Conservation (phyloP, 2,329 filamentous ascomycete species). For the Apiospora rasikravindrae region DNA sequence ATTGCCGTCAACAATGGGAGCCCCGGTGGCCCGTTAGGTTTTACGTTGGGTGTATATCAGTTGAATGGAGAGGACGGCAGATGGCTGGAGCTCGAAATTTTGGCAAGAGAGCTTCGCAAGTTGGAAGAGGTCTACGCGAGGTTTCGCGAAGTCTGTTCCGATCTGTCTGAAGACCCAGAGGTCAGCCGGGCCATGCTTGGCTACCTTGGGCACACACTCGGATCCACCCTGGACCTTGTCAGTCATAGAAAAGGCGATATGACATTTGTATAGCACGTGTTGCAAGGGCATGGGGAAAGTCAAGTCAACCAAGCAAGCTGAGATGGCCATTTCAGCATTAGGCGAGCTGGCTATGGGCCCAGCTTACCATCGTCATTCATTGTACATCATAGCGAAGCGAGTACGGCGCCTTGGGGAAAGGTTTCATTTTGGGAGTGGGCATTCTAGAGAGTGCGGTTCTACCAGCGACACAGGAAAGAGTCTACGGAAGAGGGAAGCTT, state of each 20-base stretch:
- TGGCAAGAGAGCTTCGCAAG: conserved; percentile 53
- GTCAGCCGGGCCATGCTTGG: conserved; percentile 52
- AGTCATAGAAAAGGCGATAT: conserved; percentile 43
- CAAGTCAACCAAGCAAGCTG: not conserved
- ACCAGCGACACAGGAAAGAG: not conserved
- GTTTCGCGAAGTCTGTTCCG: conserved; percentile 48
- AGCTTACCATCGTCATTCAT: conserved; percentile 11
- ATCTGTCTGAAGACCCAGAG: conserved; percentile 47
- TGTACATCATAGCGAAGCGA: conserved; percentile 13
- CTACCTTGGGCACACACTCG: conserved; percentile 50
- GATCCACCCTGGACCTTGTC: conserved; percentile 48
- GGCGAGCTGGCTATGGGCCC: not conserved
- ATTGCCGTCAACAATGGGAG: conserved; percentile 27
- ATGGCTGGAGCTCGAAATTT: conserved; percentile 54
- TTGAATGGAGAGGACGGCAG: conserved; percentile 51
- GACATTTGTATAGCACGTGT: conserved; percentile 27
- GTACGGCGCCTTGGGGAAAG: conserved; percentile 2
- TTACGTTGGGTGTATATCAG: conserved; percentile 52
- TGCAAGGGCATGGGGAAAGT: not conserved
- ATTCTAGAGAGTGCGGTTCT: not conserved
- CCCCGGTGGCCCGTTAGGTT: conserved; percentile 36
- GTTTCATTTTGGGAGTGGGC: not conserved
- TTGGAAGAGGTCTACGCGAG: conserved; percentile 52
- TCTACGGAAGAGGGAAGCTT: not conserved
- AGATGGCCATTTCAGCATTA: not conserved